Base-by-base conservation (phyloP, 257 asterid genomes). In the Solanum bulbocastanum region DNA sequence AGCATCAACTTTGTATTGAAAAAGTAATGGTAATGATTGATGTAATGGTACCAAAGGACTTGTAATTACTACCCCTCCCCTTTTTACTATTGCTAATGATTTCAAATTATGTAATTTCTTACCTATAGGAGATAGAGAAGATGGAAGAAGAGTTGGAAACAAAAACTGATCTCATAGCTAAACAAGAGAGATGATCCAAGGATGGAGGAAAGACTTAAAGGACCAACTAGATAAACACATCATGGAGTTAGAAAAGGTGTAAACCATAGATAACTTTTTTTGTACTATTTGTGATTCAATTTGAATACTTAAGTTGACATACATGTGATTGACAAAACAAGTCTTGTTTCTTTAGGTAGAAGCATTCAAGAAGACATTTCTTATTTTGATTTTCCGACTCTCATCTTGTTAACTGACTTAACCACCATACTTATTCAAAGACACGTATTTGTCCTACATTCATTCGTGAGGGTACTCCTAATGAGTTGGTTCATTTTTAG, bases 101-200 rank as follows among this genome's bases (percentile, higher is more conserved):
- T 86, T 40, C 14, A 32, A 46, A 20, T 37, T 73, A 25, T 52
- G 62, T 52, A 16, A 52, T 25, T n/a, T 37, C 42, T 68, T 68
- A 14, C 75, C 39, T 83, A 30, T 58, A 96, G 99, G 99, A 94
- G 90, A 97, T 97, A 20, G 93, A 93, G 30, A 89, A 23, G 90
- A 94, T 97, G 99, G 98, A 97, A 88, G 95, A 95, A 88, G 99
- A 96, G 92, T 89, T 96, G 92, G 93, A 92, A 88, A 90, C 86
- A 58, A 96, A 93, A 94, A 87, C 65, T 16, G 94, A 91, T 87
- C 94, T 97, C 71, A 95, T 97, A 75, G 75, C 75, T 62, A 90
- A 94, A 90, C 96, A 96, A 85, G 96, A 93, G 92, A 91, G 83
- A 44, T 92, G 88, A 91, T 96, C 69, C 91, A 93, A 78, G 96